A percentile compares a stretch with the other conserved stretches of the same genome.
Conservation (phyloP, 805 yeast genomes). For the Metschnikowia orientalis region DNA sequence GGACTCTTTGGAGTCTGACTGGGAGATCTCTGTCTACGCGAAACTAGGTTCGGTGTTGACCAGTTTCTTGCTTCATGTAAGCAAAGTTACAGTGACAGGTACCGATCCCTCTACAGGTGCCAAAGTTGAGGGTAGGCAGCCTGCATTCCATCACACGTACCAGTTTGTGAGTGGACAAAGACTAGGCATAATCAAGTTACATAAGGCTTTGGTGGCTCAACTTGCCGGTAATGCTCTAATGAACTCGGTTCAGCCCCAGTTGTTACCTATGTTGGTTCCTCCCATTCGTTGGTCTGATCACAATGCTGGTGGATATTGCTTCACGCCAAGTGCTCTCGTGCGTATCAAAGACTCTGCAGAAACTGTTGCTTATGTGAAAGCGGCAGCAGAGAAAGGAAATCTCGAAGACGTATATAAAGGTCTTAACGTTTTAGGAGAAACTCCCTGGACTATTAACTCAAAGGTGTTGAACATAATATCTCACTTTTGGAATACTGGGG, state of each 20-base stretch:
- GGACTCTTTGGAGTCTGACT: conserved; percentile 15
- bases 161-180: conserved; percentile 76
- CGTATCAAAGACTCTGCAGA: conserved; percentile 84
- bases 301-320: conserved; percentile 81
- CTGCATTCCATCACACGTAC: conserved; percentile 87
- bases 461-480: conserved; percentile 64
- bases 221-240: conserved; percentile 62
- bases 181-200: conserved; percentile 76
- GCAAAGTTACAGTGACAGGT: conserved; percentile 75
- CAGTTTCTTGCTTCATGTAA: conserved; percentile 72
- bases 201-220: conserved; percentile 60
- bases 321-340: conserved; percentile 58
- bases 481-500: conserved; percentile 83
- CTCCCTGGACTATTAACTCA: conserved; percentile 90
- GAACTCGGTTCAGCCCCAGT: conserved; percentile 76
- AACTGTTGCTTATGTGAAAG: conserved; percentile 80
- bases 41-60: conserved; percentile 79
- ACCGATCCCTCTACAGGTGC: conserved; percentile 74
- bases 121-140: conserved; percentile 65
- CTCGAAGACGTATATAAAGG: conserved; percentile 72
- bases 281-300: conserved; percentile 87
- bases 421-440: conserved; percentile 48
- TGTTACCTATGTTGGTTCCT: conserved; percentile 84
- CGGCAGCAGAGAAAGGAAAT: conserved; percentile 69
- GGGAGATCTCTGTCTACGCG: conserved; percentile 36